Percentiles rank a stretch among this genome's conserved stretches.
phyloP scores from a whole-genome alignment of 2,329 filamentous ascomycete genomes.

The Chaetomiaceae sp. region DNA sequence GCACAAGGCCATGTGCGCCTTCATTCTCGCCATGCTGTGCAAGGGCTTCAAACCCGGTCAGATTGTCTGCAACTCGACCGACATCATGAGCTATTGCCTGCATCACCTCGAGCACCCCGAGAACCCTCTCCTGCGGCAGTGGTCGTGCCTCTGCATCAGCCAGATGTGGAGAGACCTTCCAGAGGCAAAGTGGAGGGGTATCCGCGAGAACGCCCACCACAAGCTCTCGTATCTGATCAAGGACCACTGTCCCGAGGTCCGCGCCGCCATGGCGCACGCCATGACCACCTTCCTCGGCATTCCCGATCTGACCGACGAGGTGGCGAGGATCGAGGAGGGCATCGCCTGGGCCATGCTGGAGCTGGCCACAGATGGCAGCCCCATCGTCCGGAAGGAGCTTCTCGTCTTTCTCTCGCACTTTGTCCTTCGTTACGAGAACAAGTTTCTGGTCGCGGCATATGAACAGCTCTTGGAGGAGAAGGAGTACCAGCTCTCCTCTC shows the following conservation, averaged over 20 bases:
- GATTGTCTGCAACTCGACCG: conserved; percentile 82
- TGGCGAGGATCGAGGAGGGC: conserved; percentile 84
- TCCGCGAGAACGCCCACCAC: conserved; percentile 77
- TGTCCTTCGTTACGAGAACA: conserved; percentile 82
- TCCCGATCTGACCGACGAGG: conserved; percentile 84
- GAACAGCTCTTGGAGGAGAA: conserved; percentile 86
- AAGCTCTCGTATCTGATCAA: conserved; percentile 76
- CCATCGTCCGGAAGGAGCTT: conserved; percentile 88
- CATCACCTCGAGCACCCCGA: conserved; percentile 78
- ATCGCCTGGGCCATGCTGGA: conserved; percentile 85
- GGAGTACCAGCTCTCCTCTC: conserved; percentile 57
- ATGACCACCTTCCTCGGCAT: conserved; percentile 93
- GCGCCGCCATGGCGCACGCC: conserved; percentile 88
- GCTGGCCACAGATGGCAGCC: conserved; percentile 90
- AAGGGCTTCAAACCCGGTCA: conserved; percentile 91
- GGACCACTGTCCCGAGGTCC: conserved; percentile 86
- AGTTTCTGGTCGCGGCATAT: conserved; percentile 86
- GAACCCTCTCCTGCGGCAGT: conserved; percentile 85
- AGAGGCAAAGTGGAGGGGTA: conserved; percentile 95
- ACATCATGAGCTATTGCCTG: conserved; percentile 85
- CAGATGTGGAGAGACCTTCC: conserved; percentile 89
- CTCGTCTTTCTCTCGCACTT: conserved; percentile 92
- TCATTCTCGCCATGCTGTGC: conserved; percentile 96
- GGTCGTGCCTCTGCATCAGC: conserved; percentile 92
- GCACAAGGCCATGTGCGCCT: conserved; percentile 98